Conservation (phyloP, 805 yeast species). For the Barnettozyma wickerhamii region DNA sequence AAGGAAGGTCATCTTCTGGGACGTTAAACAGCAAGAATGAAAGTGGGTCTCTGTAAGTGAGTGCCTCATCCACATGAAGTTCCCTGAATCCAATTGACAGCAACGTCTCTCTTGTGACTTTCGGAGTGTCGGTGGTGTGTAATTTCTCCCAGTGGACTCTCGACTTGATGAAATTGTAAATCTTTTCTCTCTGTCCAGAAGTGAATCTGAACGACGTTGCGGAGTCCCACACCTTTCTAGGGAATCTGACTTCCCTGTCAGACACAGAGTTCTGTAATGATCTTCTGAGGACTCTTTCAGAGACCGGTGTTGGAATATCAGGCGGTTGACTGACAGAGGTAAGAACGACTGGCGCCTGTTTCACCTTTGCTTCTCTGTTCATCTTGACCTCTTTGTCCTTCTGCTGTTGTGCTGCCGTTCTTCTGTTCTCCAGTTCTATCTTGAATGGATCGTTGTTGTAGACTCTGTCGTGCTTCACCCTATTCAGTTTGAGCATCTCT, state of each 20-base stretch:
- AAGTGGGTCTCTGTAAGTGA: constrained; percentile 47
- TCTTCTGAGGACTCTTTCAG: constrained; percentile 3
- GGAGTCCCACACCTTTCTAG: constrained; percentile 62
- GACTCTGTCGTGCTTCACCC: constrained; percentile 41
- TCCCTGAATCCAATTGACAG: constrained; percentile 59
- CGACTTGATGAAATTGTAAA: constrained; percentile 56
- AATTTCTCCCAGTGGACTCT: constrained; percentile 49
- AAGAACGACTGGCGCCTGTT: constrained; percentile 43
- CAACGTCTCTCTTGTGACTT: constrained; percentile 28
- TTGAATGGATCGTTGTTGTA: constrained; percentile 77
- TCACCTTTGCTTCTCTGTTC: constrained; percentile 47
- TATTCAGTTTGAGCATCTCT: constrained; percentile 40
- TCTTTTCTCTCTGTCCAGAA: constrained; percentile 52
- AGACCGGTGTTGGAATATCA: constrained; percentile 8
- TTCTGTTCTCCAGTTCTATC: constrained; percentile 55
- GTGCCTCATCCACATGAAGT: constrained; percentile 68
- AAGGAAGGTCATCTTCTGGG: constrained; percentile 92
- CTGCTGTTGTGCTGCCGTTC: constrained; percentile 35
- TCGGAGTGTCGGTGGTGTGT: constrained; percentile 1
- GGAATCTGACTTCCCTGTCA: constrained; percentile 28
- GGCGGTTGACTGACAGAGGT: constrained; percentile 23
- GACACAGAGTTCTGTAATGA: constrained; percentile 4
- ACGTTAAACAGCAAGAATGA: constrained; percentile 69
- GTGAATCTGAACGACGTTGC: constrained; percentile 68
- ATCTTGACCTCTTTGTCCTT: constrained; percentile 43